Evolutionary conservation across 192 early-diverging fungal species (phyloP).

Genomic region (Coemansia sp.): DNA sequence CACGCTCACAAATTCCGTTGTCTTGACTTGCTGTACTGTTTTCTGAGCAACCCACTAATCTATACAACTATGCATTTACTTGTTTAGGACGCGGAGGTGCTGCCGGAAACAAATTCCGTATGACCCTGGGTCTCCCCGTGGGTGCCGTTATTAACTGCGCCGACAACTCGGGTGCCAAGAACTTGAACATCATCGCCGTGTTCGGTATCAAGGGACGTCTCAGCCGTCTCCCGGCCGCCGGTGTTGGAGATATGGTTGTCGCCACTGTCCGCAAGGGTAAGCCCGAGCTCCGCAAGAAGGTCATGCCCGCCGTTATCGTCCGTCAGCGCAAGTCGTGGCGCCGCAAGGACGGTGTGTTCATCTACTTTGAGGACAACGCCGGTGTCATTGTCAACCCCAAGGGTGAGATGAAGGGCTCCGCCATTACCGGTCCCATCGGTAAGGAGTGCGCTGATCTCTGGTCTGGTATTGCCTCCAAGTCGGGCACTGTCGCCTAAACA

Average conservation of each 20-base stretch:
- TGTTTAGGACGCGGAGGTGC: conserved; percentile 61
- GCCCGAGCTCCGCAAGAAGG: conserved; percentile 99
- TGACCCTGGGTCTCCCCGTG: conserved; percentile 97
- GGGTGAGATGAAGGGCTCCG: conserved; percentile 99
- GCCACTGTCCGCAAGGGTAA: conserved; percentile 99
- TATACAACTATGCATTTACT: background rate
- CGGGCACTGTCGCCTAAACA: conserved; percentile 77
- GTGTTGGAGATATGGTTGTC: conserved; percentile 99
- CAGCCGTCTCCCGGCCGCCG: conserved; percentile 96
- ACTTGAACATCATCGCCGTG: conserved; percentile 99
- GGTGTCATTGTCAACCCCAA: conserved; percentile 99
- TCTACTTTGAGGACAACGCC: conserved; percentile 99
- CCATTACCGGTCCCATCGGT: conserved; percentile 99
- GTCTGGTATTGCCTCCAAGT: conserved; percentile 98
- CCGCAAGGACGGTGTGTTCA: conserved; percentile 97
- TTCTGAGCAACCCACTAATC: background rate
- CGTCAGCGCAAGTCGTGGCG: conserved; percentile 99
- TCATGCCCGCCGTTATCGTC: conserved; percentile 98
- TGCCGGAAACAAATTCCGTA: conserved; percentile 97
- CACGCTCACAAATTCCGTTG: background rate
- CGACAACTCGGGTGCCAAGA: conserved; percentile 99
- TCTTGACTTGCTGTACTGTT: background rate
- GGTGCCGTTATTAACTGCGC: conserved; percentile 99
- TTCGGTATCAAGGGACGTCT: conserved; percentile 94
- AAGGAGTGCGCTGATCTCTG: conserved; percentile 99